Evolutionary conservation across 192 early-diverging fungal genomes (phyloP).

Genomic region (Gigaspora rosea): DNA sequence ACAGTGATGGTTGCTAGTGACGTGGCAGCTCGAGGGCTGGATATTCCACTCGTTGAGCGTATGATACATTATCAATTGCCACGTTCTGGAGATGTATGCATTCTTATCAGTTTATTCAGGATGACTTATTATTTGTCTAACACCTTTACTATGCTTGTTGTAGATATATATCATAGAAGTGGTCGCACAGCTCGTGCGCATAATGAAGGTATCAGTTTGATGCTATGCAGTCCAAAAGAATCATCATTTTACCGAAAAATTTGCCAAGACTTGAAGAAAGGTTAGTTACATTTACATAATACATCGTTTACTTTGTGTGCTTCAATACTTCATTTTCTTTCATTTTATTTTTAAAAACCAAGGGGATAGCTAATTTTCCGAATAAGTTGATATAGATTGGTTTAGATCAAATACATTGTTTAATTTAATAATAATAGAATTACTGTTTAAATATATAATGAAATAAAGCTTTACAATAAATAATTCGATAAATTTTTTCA

Average conservation of each 20-base stretch:
- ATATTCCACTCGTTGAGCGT: constrained; percentile 89
- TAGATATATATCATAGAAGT: constrained; percentile 92
- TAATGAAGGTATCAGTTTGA: constrained; percentile 77
- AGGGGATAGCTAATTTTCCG: no score
- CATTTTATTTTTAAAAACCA: no score
- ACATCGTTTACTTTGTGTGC: no score
- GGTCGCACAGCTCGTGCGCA: constrained; percentile 92
- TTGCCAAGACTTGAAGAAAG: constrained; percentile 77
- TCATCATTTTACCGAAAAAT: constrained; percentile 79
- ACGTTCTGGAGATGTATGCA: constrained; percentile 69
- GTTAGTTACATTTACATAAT: constrained; percentile 23
- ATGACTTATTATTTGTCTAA: background rate
- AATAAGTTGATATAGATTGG: no score
- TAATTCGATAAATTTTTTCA: no score
- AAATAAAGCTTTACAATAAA: no score
- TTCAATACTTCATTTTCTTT: no score
- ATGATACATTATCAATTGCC: constrained; percentile 97
- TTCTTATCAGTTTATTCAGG: background rate
- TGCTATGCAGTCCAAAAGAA: constrained; percentile 87
- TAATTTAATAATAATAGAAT: no score
- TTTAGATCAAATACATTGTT: no score
- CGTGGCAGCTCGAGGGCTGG: constrained; percentile 94
- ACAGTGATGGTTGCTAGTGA: constrained; percentile 92
- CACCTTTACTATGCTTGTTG: background rate
- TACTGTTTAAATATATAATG: no score